Conservation (phyloP, 2,329 filamentous ascomycete species). For the Cercospora zeae-maydis region DNA sequence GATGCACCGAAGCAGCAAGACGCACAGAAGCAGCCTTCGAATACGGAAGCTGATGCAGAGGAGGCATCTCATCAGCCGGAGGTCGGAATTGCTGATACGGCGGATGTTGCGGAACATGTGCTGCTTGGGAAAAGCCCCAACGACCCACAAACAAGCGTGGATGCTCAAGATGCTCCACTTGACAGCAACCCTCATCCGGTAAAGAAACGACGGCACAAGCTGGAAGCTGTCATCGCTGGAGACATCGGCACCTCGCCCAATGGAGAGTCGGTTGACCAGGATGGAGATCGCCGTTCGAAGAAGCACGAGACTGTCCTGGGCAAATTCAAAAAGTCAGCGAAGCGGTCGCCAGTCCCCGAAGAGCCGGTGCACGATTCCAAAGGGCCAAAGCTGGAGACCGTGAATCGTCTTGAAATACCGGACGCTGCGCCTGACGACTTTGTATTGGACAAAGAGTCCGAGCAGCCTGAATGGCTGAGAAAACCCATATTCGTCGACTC, state of each 20-base stretch:
- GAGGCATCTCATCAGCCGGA: background rate
- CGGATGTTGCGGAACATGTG: background rate
- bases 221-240: conserved; percentile 31
- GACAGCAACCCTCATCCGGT: conserved; percentile 24
- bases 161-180: background rate
- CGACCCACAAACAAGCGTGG: background rate
- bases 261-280: conserved; percentile 26
- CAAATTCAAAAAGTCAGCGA: conserved; percentile 44
- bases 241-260: conserved; percentile 36
- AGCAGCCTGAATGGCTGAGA: conserved; percentile 76
- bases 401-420: conserved; percentile 59
- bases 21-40: background rate
- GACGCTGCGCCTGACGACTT: conserved; percentile 35
- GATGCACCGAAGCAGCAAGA: conserved; percentile 23
- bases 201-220: conserved; percentile 48
- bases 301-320: conserved; percentile 40
- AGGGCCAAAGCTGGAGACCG: conserved; percentile 29
- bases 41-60: background rate
- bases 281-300: conserved; percentile 28
- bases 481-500: conserved; percentile 50
- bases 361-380: conserved; percentile 21
- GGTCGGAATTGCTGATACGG: fast-evolving
- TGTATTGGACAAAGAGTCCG: conserved; percentile 65
- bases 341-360: conserved; percentile 15
- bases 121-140: background rate